Evolutionary conservation across 179 eudicot species (phyloP), one percentile per base, ranked within the genome.

Genomic region (Drosera spatulata): DNA sequence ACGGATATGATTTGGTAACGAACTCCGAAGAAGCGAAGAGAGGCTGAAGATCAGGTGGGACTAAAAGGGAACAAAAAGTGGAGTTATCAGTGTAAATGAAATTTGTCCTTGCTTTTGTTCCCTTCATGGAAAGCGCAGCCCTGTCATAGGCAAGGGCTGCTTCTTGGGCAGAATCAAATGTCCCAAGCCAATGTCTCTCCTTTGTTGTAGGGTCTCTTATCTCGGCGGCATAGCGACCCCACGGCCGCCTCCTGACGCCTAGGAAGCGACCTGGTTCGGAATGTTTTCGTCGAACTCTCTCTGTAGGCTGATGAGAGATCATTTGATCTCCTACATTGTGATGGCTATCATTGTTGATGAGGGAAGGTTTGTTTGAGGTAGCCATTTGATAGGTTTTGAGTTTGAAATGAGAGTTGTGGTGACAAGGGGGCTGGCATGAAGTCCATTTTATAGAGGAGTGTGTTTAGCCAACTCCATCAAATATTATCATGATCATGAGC

Each of bases 91-190:
- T 56, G 74, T 88, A 88, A n/a, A 88, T 66, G 59, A 88, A 89
- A 69, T 89, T 89, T 38, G 96, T 89, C 62, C 88, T 80, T 48
- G 95, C 86, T 74, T 84, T 95, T 33, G 77, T 77, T 41, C 95
- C 96, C 74, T 84, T 86, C 80, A 86, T 86, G 6, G 82, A 72
- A 38, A 86, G 86, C 63, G 96, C 96, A 63, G 96, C 96, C 68
- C 96, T 80, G 59, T 89, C 96, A 74, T 89, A 89, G 60, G 96
- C 96, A 42, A 89, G 76, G 59, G 96, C 96, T 39, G 96, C 96
- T 73, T 89, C 96, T 66, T 89, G 86, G 56, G 96, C 95, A 63
- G 95, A 84, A 63, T 89, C 96, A 71, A 88, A 89, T 2, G 96
- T 89, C 4, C 96, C 96, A 2, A 89, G 77, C 96, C 96, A 89